These are phyloP conservation scores for Magnolia officinalis DNA, from an alignment of 164 flowering plant species.

Conservation along the genomic window DNA sequence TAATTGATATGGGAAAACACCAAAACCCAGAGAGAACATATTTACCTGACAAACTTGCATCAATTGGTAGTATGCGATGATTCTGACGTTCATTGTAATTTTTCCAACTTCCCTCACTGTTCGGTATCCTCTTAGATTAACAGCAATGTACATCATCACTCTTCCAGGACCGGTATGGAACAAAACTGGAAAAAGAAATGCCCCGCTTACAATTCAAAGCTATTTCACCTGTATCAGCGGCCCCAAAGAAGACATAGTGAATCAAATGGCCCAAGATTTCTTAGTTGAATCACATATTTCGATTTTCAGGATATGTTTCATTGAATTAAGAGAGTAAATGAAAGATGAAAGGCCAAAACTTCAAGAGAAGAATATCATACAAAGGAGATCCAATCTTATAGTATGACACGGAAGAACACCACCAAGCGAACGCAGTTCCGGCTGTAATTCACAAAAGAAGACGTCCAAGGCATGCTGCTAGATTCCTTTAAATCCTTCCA, in stretches of 20 bases:
- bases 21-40: too few species aligned
- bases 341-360: not conserved
- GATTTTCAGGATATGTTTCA: not conserved
- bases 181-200: not conserved
- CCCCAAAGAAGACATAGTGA: not conserved
- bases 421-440: slow-evolving; percentile 17
- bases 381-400: slow-evolving; percentile 15
- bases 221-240: slow-evolving; percentile 24
- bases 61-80: slow-evolving; percentile 52
- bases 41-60: slow-evolving; percentile 79
- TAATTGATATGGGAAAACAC: too few species aligned
- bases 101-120: slow-evolving; percentile 47
- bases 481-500: slow-evolving; percentile 6
- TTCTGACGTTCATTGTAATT: slow-evolving; percentile 59
- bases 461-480: slow-evolving; percentile 19
- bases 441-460: slow-evolving; percentile 15
- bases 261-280: not conserved
- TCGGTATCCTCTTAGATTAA: slow-evolving; percentile 41
- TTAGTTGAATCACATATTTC: not conserved
- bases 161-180: slow-evolving; percentile 20
- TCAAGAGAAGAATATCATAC: slow-evolving; percentile 4
- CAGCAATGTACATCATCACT: slow-evolving; percentile 65
- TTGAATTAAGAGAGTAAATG: not conserved
- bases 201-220: not conserved
- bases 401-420: slow-evolving; percentile 27